Conservation (phyloP, 768 basidiomycete genomes). For the Clavaria fumosa region DNA sequence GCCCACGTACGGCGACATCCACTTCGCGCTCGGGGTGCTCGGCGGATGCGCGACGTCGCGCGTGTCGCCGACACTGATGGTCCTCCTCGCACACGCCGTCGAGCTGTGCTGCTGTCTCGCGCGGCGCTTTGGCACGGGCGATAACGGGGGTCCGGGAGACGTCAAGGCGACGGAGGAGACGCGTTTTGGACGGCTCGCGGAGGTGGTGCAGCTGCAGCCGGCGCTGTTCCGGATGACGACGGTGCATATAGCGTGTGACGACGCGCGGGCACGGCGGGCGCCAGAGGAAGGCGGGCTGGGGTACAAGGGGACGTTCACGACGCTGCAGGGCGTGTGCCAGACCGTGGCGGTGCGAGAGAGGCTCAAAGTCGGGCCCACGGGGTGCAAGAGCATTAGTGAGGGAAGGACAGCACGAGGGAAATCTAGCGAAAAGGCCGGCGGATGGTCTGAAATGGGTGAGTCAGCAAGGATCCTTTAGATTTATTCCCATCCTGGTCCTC, state of each 20-base stretch:
- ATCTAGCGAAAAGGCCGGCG: too few species aligned
- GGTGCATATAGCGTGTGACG: constrained; percentile 47
- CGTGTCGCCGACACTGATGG: constrained; percentile 48
- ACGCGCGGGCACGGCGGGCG: constrained; percentile 42
- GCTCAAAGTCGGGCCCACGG: too few species aligned
- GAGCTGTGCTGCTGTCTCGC: constrained; percentile 39
- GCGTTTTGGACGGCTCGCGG: constrained; percentile 30
- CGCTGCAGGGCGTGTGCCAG: constrained; percentile 40
- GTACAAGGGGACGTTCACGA: constrained; percentile 43
- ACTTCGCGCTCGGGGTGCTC: constrained; percentile 39
- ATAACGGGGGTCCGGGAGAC: too few species aligned
- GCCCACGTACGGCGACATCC: constrained; percentile 47
- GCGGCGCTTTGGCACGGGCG: too few species aligned
- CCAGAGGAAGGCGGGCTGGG: constrained; percentile 48
- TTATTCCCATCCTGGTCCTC: too few species aligned
- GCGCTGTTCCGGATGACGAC: constrained; percentile 36
- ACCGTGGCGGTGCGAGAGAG: constrained; percentile 35
- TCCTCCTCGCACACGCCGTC: constrained; percentile 43
- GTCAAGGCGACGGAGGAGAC: too few species aligned
- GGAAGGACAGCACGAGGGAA: too few species aligned
- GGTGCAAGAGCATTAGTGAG: too few species aligned
- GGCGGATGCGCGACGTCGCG: constrained; percentile 39
- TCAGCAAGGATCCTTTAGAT: too few species aligned
- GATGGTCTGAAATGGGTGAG: too few species aligned
- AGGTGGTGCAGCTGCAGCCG: constrained; percentile 42